phyloP scores from a whole-genome alignment of 73 alveolate genomes.

The Paramecium tetraurelia region DNA sequence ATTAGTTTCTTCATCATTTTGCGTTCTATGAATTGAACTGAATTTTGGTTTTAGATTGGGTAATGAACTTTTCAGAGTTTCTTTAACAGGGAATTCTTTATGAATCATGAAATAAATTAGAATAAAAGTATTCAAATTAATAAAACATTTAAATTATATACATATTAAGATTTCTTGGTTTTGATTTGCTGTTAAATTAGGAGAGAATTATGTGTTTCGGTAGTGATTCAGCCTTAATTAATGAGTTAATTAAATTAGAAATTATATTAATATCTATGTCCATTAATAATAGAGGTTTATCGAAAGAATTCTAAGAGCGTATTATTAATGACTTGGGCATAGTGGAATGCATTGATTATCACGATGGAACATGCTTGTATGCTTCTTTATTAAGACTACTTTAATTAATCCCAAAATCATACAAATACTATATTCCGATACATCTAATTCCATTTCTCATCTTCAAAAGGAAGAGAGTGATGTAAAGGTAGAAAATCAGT shows the following conservation, averaged over 20 bases:
- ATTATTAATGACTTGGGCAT: constrained; percentile 20
- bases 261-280: background rate
- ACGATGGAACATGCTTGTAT: constrained; percentile 61
- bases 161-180: background rate
- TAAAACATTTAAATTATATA: background rate
- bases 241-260: background rate
- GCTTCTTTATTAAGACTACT: constrained; percentile 25
- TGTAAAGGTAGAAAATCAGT: constrained; percentile 31
- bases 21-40: background rate
- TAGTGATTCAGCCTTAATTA: background rate
- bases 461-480: constrained; percentile 52
- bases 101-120: background rate
- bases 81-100: background rate
- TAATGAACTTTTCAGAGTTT: background rate
- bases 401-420: constrained; percentile 38
- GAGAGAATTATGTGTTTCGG: background rate
- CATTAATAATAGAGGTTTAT: constrained; percentile 20
- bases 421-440: constrained; percentile 63
- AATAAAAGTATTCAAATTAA: background rate
- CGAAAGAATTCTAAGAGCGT: background rate
- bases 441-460: constrained; percentile 59
- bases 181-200: background rate
- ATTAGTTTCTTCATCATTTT: background rate
- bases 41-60: background rate
- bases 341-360: constrained; percentile 51